Evolutionary conservation across 139 green algal species (phyloP).

Genomic region (Limnomonas spitsbergensis): DNA sequence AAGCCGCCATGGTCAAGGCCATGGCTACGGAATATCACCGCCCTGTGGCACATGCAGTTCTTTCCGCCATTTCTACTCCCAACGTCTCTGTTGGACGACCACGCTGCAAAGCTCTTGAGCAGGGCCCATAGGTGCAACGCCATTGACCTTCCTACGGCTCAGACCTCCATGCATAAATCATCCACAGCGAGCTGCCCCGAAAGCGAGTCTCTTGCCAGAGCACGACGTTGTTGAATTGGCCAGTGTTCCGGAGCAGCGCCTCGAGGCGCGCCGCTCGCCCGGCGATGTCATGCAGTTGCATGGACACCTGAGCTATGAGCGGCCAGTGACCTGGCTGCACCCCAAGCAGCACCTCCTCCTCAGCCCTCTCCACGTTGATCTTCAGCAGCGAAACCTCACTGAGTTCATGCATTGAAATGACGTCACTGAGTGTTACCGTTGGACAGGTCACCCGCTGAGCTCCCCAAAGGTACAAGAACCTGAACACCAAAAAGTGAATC

Average conservation of each 20-base stretch:
- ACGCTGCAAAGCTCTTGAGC: too few species aligned
- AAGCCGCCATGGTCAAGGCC: too few species aligned
- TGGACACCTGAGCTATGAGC: constrained; percentile 15
- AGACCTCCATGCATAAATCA: constrained; percentile 15
- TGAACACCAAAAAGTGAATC: background rate
- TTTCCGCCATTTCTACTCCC: too few species aligned
- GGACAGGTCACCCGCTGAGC: background rate
- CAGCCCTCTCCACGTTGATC: constrained; percentile 20
- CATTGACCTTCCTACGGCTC: too few species aligned
- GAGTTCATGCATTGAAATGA: background rate
- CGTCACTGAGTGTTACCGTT: background rate
- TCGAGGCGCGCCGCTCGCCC: background rate
- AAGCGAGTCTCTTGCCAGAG: constrained; percentile 5
- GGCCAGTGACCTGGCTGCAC: background rate
- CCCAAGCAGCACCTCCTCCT: constrained; percentile 15
- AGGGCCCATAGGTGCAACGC: too few species aligned
- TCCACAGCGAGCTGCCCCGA: background rate
- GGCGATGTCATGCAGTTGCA: constrained; percentile 14
- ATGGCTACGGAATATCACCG: too few species aligned
- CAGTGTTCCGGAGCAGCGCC: background rate
- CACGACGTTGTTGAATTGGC: background rate
- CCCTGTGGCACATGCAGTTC: too few species aligned
- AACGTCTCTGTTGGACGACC: too few species aligned
- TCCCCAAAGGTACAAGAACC: background rate
- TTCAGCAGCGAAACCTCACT: constrained; percentile 12